These are phyloP conservation scores for Aplosporella prunicola DNA, from an alignment of 2,329 filamentous ascomycete species.

Conservation along the genomic window DNA sequence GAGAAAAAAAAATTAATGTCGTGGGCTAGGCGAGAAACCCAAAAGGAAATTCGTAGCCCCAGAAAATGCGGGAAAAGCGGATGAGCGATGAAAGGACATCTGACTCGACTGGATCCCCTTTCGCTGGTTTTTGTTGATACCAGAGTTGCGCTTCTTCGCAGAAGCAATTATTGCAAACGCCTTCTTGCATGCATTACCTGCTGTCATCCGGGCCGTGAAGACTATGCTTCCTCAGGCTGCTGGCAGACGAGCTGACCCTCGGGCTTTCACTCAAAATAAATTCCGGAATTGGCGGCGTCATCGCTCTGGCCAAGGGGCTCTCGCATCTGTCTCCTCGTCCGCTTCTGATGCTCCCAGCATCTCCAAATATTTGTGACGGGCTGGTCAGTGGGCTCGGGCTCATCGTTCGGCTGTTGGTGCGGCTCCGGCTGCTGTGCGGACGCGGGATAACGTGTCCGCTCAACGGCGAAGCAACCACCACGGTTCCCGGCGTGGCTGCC, in stretches of 20 bases:
- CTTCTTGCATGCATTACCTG: conserved; percentile 1
- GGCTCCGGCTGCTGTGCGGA: conserved; percentile 13
- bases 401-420: conserved; percentile 26
- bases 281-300: conserved; percentile 35
- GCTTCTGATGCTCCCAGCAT: conserved; percentile 4
- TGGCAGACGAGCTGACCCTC: conserved; percentile 26
- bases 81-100: not conserved
- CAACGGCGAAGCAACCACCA: conserved; percentile 60
- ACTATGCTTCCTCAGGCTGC: conserved; percentile 20
- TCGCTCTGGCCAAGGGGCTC: conserved; percentile 27
- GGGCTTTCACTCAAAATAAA: conserved; percentile 34
- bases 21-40: too few species aligned
- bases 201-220: too few species aligned
- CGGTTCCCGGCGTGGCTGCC: conserved; percentile 56
- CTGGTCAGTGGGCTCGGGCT: conserved; percentile 15
- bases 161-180: not conserved
- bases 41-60: too few species aligned
- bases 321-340: conserved; percentile 13
- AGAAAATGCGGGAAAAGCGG: not conserved
- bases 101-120: not conserved
- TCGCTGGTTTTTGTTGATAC: too few species aligned
- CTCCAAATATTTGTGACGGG: not conserved
- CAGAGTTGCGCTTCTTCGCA: too few species aligned
- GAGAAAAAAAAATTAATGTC: not conserved
- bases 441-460: conserved; percentile 52